Percentiles rank a stretch among this genome's conserved stretches.
Evolutionary conservation across 768 basidiomycete species (phyloP).

Genomic region (Psilocybe cyanescens): DNA sequence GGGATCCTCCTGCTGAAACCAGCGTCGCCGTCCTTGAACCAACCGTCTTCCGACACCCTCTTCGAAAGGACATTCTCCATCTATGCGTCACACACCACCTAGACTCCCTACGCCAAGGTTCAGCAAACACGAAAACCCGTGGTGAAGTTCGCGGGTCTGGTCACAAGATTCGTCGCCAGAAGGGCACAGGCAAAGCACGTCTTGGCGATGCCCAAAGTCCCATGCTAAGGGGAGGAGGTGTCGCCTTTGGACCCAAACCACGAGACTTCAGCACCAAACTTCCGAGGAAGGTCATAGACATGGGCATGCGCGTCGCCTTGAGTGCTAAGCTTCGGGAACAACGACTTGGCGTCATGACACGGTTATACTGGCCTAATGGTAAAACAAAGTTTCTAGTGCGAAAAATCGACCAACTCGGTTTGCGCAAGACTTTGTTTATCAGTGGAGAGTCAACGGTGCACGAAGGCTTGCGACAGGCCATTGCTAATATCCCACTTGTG

Average conservation of each 20-base stretch:
- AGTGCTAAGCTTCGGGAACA: slow-evolving; percentile 81
- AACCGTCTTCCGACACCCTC: slow-evolving; percentile 86
- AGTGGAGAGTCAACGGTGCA: slow-evolving; percentile 64
- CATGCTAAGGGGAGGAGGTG: slow-evolving; percentile 89
- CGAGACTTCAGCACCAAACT: slow-evolving; percentile 92
- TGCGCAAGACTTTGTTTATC: slow-evolving; percentile 78
- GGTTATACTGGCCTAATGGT: slow-evolving; percentile 68
- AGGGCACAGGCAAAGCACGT: slow-evolving; percentile 89
- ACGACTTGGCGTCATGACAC: slow-evolving; percentile 74
- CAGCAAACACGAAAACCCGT: slow-evolving; percentile 90
- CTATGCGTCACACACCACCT: slow-evolving; percentile 88
- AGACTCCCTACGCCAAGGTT: slow-evolving; percentile 89
- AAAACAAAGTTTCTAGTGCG: slow-evolving; percentile 73
- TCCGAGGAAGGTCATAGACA: slow-evolving; percentile 88
- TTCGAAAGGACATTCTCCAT: slow-evolving; percentile 92
- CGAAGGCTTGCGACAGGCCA: slow-evolving; percentile 59
- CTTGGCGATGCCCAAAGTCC: slow-evolving; percentile 88
- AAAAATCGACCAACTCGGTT: slow-evolving; percentile 65
- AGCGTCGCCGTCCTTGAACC: slow-evolving; percentile 70
- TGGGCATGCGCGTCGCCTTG: slow-evolving; percentile 92
- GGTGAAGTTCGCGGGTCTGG: slow-evolving; percentile 90
- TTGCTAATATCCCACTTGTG: slow-evolving; percentile 73
- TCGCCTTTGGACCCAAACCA: slow-evolving; percentile 90
- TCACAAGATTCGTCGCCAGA: slow-evolving; percentile 87
- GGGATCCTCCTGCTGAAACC: slow-evolving; percentile 42